Evolutionary conservation across 768 basidiomycete genomes (phyloP).

Genomic region (Russula griseocarnosa): DNA sequence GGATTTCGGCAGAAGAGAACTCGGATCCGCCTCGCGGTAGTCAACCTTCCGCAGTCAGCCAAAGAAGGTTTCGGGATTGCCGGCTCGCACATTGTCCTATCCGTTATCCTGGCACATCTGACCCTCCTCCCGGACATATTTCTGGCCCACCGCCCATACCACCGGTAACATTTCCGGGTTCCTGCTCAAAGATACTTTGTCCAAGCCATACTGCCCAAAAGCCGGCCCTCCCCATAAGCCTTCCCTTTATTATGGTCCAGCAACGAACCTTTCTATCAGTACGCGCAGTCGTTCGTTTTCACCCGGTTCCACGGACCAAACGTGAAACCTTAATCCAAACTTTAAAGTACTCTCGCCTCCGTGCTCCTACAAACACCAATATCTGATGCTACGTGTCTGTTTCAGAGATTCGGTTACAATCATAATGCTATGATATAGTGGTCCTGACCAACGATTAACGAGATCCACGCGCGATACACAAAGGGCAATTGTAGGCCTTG

Average conservation of each 20-base stretch:
- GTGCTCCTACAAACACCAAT: not conserved
- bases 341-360: not conserved
- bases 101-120: too few species aligned
- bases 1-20: too few species aligned
- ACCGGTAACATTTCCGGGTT: conserved; percentile 23
- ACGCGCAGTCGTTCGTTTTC: conserved; percentile 47
- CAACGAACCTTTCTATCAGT: conserved; percentile 44
- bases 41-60: too few species aligned
- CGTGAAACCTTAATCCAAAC: not conserved
- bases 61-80: too few species aligned
- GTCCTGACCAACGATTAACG: conserved; percentile 50
- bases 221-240: conserved; percentile 31
- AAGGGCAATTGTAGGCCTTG: conserved; percentile 44
- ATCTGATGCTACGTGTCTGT: not conserved
- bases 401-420: conserved; percentile 46
- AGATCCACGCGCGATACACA: conserved; percentile 46
- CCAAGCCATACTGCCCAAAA: not conserved
- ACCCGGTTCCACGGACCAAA: not conserved
- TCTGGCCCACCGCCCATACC: conserved; percentile 21
- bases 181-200: conserved; percentile 8
- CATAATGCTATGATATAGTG: conserved; percentile 48
- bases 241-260: conserved; percentile 40
- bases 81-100: too few species aligned
- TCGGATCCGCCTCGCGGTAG: too few species aligned
- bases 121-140: conserved; percentile 26